Conservation (phyloP, 257 asterid species). For the Solanum chaucha region DNA sequence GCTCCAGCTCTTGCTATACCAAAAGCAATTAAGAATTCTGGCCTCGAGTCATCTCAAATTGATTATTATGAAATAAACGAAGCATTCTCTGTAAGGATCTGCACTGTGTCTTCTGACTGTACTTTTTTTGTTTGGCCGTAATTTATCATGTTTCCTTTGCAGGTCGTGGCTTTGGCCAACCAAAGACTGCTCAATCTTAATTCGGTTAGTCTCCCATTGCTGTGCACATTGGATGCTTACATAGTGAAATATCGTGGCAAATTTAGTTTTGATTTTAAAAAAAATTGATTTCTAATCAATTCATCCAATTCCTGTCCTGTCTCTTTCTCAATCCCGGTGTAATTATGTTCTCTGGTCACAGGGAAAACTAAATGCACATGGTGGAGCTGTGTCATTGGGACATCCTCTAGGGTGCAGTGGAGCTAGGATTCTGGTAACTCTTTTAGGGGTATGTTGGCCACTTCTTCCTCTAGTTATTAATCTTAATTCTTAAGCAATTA, state of each 20-base stretch:
- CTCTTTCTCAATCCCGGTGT: conserved; percentile 2
- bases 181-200: conserved; percentile 62
- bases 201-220: conserved; percentile 37
- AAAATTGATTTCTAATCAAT: background rate
- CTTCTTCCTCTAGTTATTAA: background rate
- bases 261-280: background rate
- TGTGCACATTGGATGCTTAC: background rate
- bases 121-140: background rate
- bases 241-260: background rate
- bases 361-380: conserved; percentile 72
- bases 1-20: conserved; percentile 97
- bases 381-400: conserved; percentile 92
- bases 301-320: background rate
- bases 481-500: background rate
- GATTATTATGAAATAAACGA: conserved; percentile 89
- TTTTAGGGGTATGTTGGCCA: conserved; percentile 57
- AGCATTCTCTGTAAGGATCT: conserved; percentile 78
- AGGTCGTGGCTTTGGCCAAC: conserved; percentile 94
- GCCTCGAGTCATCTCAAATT: conserved; percentile 56
- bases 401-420: conserved; percentile 97
- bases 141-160: conserved; percentile 9
- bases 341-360: conserved; percentile 7
- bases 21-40: conserved; percentile 70
- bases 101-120: background rate
- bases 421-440: conserved; percentile 86